Conservation (phyloP, 208 protist genomes). For the Wallacemonas collosoma region DNA sequence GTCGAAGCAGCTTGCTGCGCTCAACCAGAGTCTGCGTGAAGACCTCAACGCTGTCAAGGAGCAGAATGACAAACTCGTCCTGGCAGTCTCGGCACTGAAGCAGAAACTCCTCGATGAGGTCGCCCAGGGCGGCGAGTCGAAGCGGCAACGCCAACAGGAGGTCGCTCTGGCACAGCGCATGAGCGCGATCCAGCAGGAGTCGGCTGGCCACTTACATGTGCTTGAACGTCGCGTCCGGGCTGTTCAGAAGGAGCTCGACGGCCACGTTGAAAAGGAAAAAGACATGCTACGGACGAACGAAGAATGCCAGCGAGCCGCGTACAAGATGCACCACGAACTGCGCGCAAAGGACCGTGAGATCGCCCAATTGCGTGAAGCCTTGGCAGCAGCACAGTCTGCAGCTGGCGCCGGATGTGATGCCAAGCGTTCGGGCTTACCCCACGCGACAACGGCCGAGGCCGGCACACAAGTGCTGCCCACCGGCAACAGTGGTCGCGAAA, state of each 20-base stretch:
- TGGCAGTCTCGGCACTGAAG: slow-evolving; percentile 77
- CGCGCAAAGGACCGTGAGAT: slow-evolving; percentile 76
- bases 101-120: slow-evolving; percentile 75
- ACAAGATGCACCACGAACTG: slow-evolving; percentile 73
- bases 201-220: slow-evolving; percentile 53
- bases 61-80: slow-evolving; percentile 83
- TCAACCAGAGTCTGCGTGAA: slow-evolving; percentile 64
- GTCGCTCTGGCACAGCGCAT: slow-evolving; percentile 82
- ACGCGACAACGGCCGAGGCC: slow-evolving; percentile 19
- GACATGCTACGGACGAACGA: slow-evolving; percentile 63
- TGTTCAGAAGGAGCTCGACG: slow-evolving; percentile 77
- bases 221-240: slow-evolving; percentile 64
- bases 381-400: slow-evolving; percentile 11
- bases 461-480: slow-evolving; percentile 54
- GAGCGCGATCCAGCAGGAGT: slow-evolving; percentile 77
- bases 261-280: slow-evolving; percentile 65
- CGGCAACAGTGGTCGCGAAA: not conserved
- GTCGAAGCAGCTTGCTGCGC: slow-evolving; percentile 46
- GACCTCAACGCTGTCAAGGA: slow-evolving; percentile 69
- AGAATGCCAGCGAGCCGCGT: slow-evolving; percentile 70
- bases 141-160: slow-evolving; percentile 71
- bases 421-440: no score
- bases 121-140: slow-evolving; percentile 45
- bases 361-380: slow-evolving; percentile 43
- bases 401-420: not conserved